Conservation (phyloP, 2,329 filamentous ascomycete species). For the Sporothrix globosa region DNA sequence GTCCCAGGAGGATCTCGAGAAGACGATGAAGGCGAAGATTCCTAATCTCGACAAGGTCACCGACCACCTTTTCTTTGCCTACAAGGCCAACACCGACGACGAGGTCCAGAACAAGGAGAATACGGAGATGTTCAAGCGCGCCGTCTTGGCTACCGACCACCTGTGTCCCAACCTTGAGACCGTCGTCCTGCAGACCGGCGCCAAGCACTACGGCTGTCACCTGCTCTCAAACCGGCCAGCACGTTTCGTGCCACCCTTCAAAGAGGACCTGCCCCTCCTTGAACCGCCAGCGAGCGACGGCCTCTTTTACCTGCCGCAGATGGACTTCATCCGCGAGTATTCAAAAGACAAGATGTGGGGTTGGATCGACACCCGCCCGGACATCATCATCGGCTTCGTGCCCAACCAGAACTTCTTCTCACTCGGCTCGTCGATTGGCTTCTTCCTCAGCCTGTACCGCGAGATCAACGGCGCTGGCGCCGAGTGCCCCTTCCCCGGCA, state of each 20-base stretch:
- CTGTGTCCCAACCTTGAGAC: conserved; percentile 45
- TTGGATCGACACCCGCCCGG: conserved; percentile 48
- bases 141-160: conserved; percentile 44
- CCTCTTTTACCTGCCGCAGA: conserved; percentile 49
- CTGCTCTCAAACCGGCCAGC: conserved; percentile 46
- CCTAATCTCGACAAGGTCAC: conserved; percentile 46
- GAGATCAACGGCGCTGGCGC: conserved; percentile 46
- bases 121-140: conserved; percentile 47
- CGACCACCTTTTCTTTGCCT: conserved; percentile 51
- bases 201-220: conserved; percentile 49
- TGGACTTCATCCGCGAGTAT: conserved; percentile 45
- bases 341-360: conserved; percentile 46
- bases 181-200: conserved; percentile 45
- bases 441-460: conserved; percentile 46
- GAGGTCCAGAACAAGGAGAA: conserved; percentile 47
- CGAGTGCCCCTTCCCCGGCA: conserved; percentile 47
- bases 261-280: conserved; percentile 43
- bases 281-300: conserved; percentile 43
- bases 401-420: conserved; percentile 48
- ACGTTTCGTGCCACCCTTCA: conserved; percentile 44
- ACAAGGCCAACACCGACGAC: conserved; percentile 48
- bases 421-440: conserved; percentile 44
- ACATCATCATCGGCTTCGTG: conserved; percentile 49
- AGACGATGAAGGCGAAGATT: conserved; percentile 42
- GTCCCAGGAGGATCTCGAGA: conserved; percentile 46